Evolutionary conservation across 208 protist species (phyloP).

Genomic region (Wallacemonas sp.): DNA sequence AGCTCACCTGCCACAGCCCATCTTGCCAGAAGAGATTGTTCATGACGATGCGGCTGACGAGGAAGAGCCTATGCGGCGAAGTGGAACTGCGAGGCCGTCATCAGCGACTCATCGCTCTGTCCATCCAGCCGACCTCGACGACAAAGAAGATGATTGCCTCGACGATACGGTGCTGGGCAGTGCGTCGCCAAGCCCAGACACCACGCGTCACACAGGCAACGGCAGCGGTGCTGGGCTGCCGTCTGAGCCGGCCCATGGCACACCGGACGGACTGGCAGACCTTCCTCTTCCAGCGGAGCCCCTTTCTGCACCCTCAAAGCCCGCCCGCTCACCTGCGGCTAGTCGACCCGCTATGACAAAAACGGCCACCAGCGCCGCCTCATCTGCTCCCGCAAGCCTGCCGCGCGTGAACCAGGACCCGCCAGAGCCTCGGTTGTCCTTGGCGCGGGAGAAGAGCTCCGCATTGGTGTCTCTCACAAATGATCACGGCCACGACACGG

Average conservation of each 20-base stretch:
- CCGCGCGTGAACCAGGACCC: conserved; percentile 12
- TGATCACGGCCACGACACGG: no score
- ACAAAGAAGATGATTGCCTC: no score
- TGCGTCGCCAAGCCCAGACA: conserved; percentile 9
- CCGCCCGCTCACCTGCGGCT: background rate
- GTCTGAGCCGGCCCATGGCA: conserved; percentile 6
- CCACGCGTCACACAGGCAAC: no score
- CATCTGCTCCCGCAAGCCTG: no score
- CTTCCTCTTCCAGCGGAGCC: conserved; percentile 20
- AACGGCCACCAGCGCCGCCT: background rate
- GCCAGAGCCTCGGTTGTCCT: background rate
- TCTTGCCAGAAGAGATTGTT: no score
- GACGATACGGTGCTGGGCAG: no score
- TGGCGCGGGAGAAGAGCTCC: background rate
- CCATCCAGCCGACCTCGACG: no score
- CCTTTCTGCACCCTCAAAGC: conserved; percentile 12
- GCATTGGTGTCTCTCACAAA: no score
- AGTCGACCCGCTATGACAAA: background rate
- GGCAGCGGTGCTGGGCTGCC: no score
- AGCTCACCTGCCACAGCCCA: background rate
- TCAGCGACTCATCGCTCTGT: no score
- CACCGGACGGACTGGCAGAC: background rate
- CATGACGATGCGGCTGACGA: background rate
- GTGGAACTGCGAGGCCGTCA: no score
- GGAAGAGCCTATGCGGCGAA: background rate